Conservation (phyloP, 176 grass and related monocot genomes). For the Raddia distichophylla region DNA sequence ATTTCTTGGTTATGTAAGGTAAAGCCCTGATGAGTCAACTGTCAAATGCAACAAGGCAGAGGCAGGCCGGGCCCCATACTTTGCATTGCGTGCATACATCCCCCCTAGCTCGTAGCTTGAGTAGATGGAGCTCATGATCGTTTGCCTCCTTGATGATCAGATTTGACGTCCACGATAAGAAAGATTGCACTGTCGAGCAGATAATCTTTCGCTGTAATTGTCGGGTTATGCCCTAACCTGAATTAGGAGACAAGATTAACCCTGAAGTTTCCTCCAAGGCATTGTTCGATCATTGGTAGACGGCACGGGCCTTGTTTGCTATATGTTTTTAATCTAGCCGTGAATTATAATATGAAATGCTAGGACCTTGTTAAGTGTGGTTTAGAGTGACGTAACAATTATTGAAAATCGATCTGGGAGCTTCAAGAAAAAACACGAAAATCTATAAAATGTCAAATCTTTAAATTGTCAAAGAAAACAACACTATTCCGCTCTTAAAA, state of each 20-base stretch:
- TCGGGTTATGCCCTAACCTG: slow-evolving; percentile 1
- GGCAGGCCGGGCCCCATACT: too few relatives aligned
- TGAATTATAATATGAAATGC: too few relatives aligned
- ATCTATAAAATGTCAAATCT: too few relatives aligned
- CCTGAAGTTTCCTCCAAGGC: not conserved
- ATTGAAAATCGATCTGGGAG: too few relatives aligned
- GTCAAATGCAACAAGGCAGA: not conserved
- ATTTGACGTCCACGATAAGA: slow-evolving; percentile 37
- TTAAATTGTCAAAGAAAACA: too few relatives aligned
- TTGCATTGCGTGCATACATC: too few relatives aligned
- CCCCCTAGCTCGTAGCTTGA: not conserved
- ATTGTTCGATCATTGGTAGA: not conserved
- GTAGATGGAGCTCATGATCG: not conserved
- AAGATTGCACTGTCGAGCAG: not conserved
- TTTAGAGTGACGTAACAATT: too few relatives aligned
- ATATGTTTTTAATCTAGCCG: not conserved
- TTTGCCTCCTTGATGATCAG: too few relatives aligned
- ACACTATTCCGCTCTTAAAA: too few relatives aligned
- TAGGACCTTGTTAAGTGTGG: too few relatives aligned
- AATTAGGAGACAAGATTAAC: not conserved
- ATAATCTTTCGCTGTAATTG: not conserved
- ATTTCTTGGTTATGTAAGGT: not conserved
- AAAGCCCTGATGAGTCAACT: not conserved
- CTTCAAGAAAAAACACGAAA: too few relatives aligned
- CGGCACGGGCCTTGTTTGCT: too few relatives aligned